A percentile compares a stretch with the other conserved stretches of the same genome.
Evolutionary conservation across 768 basidiomycete species (phyloP).

Genomic region (Podaxis rugospora): DNA sequence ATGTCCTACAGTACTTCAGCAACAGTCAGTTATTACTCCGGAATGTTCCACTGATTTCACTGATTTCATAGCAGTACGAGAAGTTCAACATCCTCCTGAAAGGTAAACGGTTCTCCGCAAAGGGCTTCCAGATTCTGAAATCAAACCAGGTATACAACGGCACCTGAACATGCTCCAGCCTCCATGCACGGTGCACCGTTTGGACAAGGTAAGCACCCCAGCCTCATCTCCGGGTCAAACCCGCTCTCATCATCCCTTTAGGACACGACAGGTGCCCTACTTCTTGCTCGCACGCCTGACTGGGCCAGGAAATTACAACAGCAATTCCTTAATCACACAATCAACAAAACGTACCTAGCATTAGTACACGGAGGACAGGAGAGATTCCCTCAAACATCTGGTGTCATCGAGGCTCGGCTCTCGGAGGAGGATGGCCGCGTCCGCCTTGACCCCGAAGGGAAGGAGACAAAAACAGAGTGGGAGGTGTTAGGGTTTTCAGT

Average conservation of each 20-base stretch:
- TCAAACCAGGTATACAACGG: conserved; percentile 18
- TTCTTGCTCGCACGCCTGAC: conserved; percentile 44
- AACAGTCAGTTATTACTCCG: conserved; percentile 16
- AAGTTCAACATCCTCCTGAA: conserved; percentile 31
- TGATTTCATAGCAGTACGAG: conserved; percentile 9
- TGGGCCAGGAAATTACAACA: conserved; percentile 44
- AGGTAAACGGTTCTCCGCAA: conserved; percentile 19
- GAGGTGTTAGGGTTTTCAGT: conserved; percentile 57
- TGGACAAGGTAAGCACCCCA: conserved; percentile 50
- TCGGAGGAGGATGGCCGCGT: conserved; percentile 44
- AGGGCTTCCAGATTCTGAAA: background rate
- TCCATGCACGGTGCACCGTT: conserved; percentile 55
- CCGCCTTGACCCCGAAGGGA: conserved; percentile 28
- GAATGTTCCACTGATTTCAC: background rate
- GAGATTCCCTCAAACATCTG: conserved; percentile 34
- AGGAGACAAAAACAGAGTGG: conserved; percentile 49
- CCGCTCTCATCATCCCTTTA: conserved; percentile 17
- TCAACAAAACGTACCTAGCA: conserved; percentile 62
- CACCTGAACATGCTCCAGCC: conserved; percentile 16
- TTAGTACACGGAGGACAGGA: conserved; percentile 50
- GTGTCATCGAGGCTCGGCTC: conserved; percentile 40
- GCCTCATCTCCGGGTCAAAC: background rate
- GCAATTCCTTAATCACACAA: conserved; percentile 45
- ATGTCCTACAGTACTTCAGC: conserved; percentile 18
- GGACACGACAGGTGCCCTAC: conserved; percentile 60